Base-by-base conservation (phyloP, 306 rosid species). In the Sicyos baderoa region DNA sequence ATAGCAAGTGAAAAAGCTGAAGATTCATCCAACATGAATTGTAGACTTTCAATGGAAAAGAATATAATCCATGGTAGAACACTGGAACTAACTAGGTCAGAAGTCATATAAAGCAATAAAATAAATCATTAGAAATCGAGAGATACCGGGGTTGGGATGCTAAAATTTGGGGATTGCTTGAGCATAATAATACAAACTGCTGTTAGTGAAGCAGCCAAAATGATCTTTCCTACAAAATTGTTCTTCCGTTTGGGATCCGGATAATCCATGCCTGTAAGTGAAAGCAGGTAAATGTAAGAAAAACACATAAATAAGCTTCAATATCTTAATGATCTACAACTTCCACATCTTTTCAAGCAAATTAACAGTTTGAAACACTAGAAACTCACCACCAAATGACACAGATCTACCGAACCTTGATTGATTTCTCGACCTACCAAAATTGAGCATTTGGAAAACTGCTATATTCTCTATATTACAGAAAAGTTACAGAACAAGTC, bases 201-300 rank as follows among this genome's bases (percentile, higher is more conserved):
- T 0, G 96, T 88, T 19, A 94, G 79, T 21, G 78, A 72, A 68
- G 88, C 99, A 79, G 86, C 90, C 80, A 88, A 85, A 70, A 88
- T 23, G 74, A 94, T 76, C 76, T 90, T 94, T 69, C 89, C 99
- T 18, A 88, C 76, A 72, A 77, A 56, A 71, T 75, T 82, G 68
- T 84, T 81, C 93, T 86, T 90, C 87, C 86, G 79, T 78, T 90
- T 94, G 6, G 91, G 87, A 75, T 94, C 96, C 48, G 82, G 76
- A 75, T 86, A 94, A 62, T 90, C 97, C 95, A 85, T 77, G 72
- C 99, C 99, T 94, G 47, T 42, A 76, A 81, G 59, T 21, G 54
- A 53, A 70, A 16, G 40, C 76, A 62, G 68, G 44, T 44, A 68
- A 13, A 42, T 8, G 54, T 21, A 71, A 52, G 65, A 18, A 42